These are phyloP conservation scores for Lecanicillium sp. DNA, from an alignment of 2,329 filamentous ascomycete genomes.

Conservation along the genomic window DNA sequence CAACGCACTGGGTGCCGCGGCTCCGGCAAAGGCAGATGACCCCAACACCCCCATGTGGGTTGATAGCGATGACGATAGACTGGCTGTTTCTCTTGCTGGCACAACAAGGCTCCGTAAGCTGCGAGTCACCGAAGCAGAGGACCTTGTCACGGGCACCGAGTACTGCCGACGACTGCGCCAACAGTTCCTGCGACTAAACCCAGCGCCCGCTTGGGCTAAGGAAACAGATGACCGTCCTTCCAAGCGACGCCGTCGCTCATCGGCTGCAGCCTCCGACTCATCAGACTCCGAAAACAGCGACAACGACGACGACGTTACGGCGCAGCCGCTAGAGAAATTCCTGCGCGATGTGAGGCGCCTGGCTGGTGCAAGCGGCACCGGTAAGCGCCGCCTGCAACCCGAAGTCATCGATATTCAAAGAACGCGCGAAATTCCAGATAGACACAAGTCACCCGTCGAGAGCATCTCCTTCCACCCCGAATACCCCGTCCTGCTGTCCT, in stretches of 20 bases:
- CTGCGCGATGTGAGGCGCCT: constrained; percentile 68
- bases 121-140: constrained; percentile 71
- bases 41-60: constrained; percentile 65
- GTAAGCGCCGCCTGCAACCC: constrained; percentile 67
- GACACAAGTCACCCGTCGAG: constrained; percentile 70
- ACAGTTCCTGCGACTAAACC: constrained; percentile 60
- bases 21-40: constrained; percentile 13
- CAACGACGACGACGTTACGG: constrained; percentile 54
- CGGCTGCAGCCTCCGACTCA: constrained; percentile 25
- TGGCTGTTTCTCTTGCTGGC: constrained; percentile 74
- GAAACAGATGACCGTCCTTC: constrained; percentile 40
- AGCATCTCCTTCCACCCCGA: constrained; percentile 85
- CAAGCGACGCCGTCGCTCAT: constrained; percentile 45
- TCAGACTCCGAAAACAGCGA: constrained; percentile 41
- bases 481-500: constrained; percentile 82
- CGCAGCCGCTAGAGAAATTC: constrained; percentile 70
- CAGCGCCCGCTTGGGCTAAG: constrained; percentile 52
- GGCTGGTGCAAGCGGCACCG: constrained; percentile 43
- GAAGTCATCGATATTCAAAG: constrained; percentile 88
- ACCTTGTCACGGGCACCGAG: constrained; percentile 77
- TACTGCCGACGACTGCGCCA: constrained; percentile 73
- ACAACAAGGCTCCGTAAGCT: constrained; percentile 75
- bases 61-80: constrained; percentile 89
- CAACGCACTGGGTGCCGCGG: constrained; percentile 19
- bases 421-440: constrained; percentile 74